Percentiles rank a stretch among this genome's conserved stretches.
Evolutionary conservation across 306 rosid genomes (phyloP).

Genomic region (Mucuna pruriens): DNA sequence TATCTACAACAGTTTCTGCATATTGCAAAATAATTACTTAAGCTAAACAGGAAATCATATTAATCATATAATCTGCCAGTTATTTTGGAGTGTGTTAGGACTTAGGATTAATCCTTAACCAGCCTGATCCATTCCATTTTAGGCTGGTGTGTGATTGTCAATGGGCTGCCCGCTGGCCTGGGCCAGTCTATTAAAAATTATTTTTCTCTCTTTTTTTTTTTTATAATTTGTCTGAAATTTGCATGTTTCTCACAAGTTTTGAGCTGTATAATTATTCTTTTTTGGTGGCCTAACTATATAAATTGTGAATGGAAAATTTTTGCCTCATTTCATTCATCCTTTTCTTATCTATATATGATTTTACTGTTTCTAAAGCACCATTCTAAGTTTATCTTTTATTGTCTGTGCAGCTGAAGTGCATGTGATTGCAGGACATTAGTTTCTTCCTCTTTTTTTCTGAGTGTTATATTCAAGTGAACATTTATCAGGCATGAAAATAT

Average conservation of each 20-base stretch:
- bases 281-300: background rate
- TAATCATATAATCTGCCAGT: background rate
- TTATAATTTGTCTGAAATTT: background rate
- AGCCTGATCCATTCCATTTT: background rate
- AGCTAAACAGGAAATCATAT: background rate
- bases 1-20: too few species aligned
- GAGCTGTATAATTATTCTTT: background rate
- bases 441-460: constrained; percentile 18
- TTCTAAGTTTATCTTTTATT: constrained; percentile 25
- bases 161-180: background rate
- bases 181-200: background rate
- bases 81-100: background rate
- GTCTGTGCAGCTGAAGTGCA: constrained; percentile 32
- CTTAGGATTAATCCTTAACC: background rate
- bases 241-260: background rate
- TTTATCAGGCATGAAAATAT: constrained; percentile 54
- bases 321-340: background rate
- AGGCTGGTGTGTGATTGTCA: background rate
- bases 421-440: constrained; percentile 9
- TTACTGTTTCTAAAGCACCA: constrained; percentile 4
- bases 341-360: constrained; percentile 5
- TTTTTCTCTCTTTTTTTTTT: too few species aligned
- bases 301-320: constrained; percentile 4
- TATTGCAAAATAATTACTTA: background rate
- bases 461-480: constrained; percentile 23